Evolutionary conservation across 192 early-diverging fungal genomes (phyloP).

Genomic region (Podila epigama): DNA sequence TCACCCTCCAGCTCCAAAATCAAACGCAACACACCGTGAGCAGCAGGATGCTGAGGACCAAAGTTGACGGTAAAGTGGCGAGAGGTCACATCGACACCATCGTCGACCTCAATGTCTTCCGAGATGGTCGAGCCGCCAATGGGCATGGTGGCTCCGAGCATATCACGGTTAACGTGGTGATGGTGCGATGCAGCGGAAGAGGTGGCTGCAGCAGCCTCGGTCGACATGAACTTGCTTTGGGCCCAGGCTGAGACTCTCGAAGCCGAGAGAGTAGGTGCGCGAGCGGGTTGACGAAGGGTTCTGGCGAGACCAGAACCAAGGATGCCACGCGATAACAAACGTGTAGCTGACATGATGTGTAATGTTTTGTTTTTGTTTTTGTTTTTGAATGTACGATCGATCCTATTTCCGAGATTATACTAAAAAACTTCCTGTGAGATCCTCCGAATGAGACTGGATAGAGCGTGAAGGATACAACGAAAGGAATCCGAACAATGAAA

Average conservation of each 20-base stretch:
- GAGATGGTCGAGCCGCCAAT: conserved; percentile 31
- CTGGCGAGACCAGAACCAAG: not conserved
- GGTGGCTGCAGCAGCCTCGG: conserved; percentile 4
- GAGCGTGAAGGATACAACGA: too few species aligned
- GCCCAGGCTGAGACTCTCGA: not conserved
- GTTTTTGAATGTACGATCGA: not conserved
- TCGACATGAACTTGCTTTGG: conserved; percentile 22
- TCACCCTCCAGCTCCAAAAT: conserved; percentile 95
- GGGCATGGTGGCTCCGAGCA: conserved; percentile 11
- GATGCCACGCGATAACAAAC: conserved; percentile 1
- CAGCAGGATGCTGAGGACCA: conserved; percentile 99
- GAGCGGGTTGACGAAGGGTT: not conserved
- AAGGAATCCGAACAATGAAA: too few species aligned
- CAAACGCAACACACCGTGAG: conserved; percentile 94
- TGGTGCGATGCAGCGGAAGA: conserved; percentile 12
- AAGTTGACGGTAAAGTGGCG: conserved; percentile 96
- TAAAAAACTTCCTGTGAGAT: too few species aligned
- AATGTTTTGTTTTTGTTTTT: not conserved
- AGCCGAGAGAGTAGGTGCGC: not conserved
- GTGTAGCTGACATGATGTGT: not conserved
- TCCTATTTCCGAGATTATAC: too few species aligned
- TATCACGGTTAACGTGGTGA: conserved; percentile 22
- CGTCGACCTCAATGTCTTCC: conserved; percentile 45
- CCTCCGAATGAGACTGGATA: too few species aligned
- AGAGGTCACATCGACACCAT: conserved; percentile 58